Evolutionary conservation across 306 rosid species (phyloP).

Genomic region (Cicer cuneatum): DNA sequence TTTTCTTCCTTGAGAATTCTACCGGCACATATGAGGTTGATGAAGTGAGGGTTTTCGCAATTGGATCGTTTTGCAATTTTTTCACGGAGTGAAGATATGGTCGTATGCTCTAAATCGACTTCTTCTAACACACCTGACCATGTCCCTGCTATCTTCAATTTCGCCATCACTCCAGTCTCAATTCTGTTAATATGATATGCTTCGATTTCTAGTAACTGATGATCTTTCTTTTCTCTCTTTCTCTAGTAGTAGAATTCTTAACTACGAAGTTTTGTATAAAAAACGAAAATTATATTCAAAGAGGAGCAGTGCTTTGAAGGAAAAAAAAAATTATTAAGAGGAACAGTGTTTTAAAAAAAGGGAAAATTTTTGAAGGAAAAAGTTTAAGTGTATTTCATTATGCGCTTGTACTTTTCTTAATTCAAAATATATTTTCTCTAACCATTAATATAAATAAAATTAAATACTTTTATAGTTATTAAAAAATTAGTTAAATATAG

Average conservation of each 20-base stretch:
- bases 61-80: slow-evolving; percentile 75
- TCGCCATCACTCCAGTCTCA: slow-evolving; percentile 56
- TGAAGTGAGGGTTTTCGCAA: slow-evolving; percentile 54
- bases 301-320: too few relatives aligned
- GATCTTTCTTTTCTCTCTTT: not conserved
- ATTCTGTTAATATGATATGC: not conserved
- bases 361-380: too few relatives aligned
- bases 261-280: slow-evolving; percentile 1
- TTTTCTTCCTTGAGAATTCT: slow-evolving; percentile 69
- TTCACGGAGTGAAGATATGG: slow-evolving; percentile 63
- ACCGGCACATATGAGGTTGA: slow-evolving; percentile 83
- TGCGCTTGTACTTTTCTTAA: too few relatives aligned
- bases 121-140: slow-evolving; percentile 81
- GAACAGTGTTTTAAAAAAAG: too few relatives aligned
- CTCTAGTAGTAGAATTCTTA: not conserved
- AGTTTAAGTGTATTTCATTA: too few relatives aligned
- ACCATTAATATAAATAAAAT: too few relatives aligned
- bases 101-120: slow-evolving; percentile 72
- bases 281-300: too few relatives aligned
- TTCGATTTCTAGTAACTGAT: not conserved
- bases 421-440: too few relatives aligned
- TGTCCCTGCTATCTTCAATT: slow-evolving; percentile 81
- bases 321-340: too few relatives aligned
- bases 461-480: too few relatives aligned
- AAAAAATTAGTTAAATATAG: too few relatives aligned